Base-by-base conservation (phyloP, 805 yeast species). In the Tetrapisispora phaffii region DNA sequence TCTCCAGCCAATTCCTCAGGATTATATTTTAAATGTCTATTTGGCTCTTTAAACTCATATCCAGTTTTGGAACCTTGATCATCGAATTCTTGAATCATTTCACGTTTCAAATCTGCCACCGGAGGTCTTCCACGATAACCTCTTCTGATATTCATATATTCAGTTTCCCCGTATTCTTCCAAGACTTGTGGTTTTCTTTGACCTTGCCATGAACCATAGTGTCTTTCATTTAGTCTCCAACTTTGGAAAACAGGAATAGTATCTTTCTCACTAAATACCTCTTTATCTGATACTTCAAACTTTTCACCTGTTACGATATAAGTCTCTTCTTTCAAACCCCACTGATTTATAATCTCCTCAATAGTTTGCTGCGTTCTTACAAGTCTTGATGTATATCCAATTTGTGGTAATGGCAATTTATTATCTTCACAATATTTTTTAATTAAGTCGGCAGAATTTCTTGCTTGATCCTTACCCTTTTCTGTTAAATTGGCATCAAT, bases 161-260 rank as follows among this genome's bases (percentile, higher is more conserved):
- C 69, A 50, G 80, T 83, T 55, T 78, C 70, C 35, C 95, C 95
- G 60, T 78, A 80, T 54, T 75, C 67, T 51, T 72, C 68, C 55
- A 83, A 66, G 26, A 85, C 76, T 37, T 76, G 76, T 31, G 79
- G 80, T 66, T 85, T 85, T 52, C 82, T 76, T 58, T 77, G 75
- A 41, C 94, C 94, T 67, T 84, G 93, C 67, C 85, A 73, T 37
- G 78, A 76, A 49, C 94, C 94, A 67, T 84, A 84, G 67, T 84
- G 94, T 65, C 94, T 76, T 64, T 84, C 94, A 65, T 84, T 84
- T 57, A 84, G 66, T 66, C 90, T 74, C 90, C 90, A 84, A 4
- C 82, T 72, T 66, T 85, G 79, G 56, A 74, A 66, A 47, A 79
- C 76, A 37, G 74, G 75, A 8, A 52, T 49, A 50, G 72, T 69